These are phyloP conservation scores for Candida oleophila DNA, from an alignment of 805 yeast species.

Conservation along the genomic window DNA sequence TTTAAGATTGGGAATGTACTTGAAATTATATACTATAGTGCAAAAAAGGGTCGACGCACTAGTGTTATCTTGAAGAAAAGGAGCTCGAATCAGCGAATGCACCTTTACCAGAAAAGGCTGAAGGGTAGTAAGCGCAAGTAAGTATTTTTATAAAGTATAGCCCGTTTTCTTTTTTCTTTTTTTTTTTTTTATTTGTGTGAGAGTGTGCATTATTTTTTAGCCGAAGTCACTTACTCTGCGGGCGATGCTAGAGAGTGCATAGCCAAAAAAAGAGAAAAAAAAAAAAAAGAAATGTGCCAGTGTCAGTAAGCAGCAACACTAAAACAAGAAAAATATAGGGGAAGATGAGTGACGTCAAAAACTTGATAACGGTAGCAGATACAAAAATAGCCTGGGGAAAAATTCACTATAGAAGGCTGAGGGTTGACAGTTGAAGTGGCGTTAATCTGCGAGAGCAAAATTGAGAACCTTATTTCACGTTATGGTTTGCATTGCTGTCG, in stretches of 20 bases:
- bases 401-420: not conserved
- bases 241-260: not conserved
- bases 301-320: not conserved
- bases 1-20: not conserved
- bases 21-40: too few species aligned
- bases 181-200: too few species aligned
- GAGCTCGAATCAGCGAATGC: too few species aligned
- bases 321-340: not conserved
- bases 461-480: too few species aligned
- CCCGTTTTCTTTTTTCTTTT: not conserved
- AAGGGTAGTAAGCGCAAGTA: too few species aligned
- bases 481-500: too few species aligned
- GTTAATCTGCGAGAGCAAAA: too few species aligned
- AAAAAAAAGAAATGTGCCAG: not conserved
- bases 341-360: not conserved
- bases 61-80: not conserved
- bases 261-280: not conserved
- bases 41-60: too few species aligned
- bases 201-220: not conserved
- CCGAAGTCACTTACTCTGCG: not conserved
- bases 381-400: not conserved
- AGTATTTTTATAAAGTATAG: not conserved
- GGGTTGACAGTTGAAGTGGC: too few species aligned
- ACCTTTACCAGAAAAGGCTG: too few species aligned
- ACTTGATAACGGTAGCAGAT: not conserved